Evolutionary conservation across 306 rosid species (phyloP), one percentile per base, ranked within the genome.

Genomic region (Pyrus betulifolia): DNA sequence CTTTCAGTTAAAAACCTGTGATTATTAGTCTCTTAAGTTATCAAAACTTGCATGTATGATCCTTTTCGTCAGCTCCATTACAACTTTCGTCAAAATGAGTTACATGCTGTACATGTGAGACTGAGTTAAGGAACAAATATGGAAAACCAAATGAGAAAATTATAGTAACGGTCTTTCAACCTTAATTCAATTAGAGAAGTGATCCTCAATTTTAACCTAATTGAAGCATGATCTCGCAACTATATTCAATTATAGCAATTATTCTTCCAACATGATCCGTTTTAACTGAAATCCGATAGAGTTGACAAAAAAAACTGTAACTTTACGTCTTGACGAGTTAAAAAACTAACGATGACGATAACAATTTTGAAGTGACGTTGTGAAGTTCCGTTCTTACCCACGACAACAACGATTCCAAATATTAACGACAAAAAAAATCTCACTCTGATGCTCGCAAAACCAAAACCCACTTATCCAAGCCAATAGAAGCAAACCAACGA

Each of bases 221-320:
- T 31, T 31, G 1, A 0, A 31, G 35, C 1, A 33, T 33, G 0
- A 35, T 35, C 2, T 0, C 8, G 0, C 8, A 35, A 6, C 1
- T 35, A 6, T 5, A 6, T 1, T 0, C 0, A 35, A 35, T 35
- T 35, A 0, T 35, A 35, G 0, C 8, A 35, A 35, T 6, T 0
- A 0, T 6, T 35, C 2, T 35, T 35, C 8, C 0, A 35, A 35
- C 40, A 1, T 6, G 0, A 1, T 35, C 0, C 8, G 1, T 33
- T 33, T 33, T 33, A 0, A 6, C 0, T 1, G 0, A 6, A 35
- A 0, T 35, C 40, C 2, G 0, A 5, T 7, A 5, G 1, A 31
- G 6, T 31, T 31, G 35, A 33, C 38, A 5, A 33, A 5, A 31
- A 31, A 1, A 31, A 0, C 30, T 25, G 1, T 25, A 25, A 1